A percentile compares a stretch with the other conserved stretches of the same genome.
These are phyloP conservation scores for Fusarium sp. DNA, from an alignment of 2,329 filamentous ascomycete genomes.

Conservation along the genomic window DNA sequence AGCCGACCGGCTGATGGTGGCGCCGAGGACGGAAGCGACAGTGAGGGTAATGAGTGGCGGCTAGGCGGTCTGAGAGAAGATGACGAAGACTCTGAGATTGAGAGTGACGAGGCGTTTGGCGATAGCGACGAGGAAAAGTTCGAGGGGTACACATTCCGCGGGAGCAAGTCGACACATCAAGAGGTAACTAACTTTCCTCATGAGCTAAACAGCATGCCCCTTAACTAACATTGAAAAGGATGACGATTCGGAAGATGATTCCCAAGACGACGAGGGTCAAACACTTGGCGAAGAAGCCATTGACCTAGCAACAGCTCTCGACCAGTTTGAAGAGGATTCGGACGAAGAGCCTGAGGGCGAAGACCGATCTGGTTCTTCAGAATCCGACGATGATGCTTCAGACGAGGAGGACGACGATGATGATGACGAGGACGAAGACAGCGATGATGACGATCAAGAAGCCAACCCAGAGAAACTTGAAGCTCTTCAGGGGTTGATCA, in stretches of 20 bases:
- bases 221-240: constrained; percentile 49
- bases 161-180: constrained; percentile 54
- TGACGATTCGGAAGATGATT: constrained; percentile 69
- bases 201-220: neutral
- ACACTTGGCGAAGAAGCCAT: constrained; percentile 71
- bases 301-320: constrained; percentile 67
- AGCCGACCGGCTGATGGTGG: constrained; percentile 59
- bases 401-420: constrained; percentile 59
- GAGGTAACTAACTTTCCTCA: constrained; percentile 43
- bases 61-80: constrained; percentile 71
- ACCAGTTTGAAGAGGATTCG: constrained; percentile 64
- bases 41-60: constrained; percentile 87
- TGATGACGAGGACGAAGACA: constrained; percentile 59
- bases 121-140: constrained; percentile 90
- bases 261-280: constrained; percentile 66
- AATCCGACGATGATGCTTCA: constrained; percentile 56
- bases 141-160: constrained; percentile 74
- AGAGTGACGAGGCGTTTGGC: constrained; percentile 84
- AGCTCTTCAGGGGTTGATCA: constrained; percentile 76
- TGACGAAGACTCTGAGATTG: constrained; percentile 73
- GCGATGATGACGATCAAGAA: constrained; percentile 61
- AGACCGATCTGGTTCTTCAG: constrained; percentile 58
- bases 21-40: constrained; percentile 82
- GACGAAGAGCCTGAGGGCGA: constrained; percentile 62
- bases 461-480: constrained; percentile 68